Percentiles rank a stretch among this genome's conserved stretches.
These are phyloP conservation scores for Cyanidioschyzon merolae DNA, from an alignment of 23 red algal species.

Conservation along the genomic window DNA sequence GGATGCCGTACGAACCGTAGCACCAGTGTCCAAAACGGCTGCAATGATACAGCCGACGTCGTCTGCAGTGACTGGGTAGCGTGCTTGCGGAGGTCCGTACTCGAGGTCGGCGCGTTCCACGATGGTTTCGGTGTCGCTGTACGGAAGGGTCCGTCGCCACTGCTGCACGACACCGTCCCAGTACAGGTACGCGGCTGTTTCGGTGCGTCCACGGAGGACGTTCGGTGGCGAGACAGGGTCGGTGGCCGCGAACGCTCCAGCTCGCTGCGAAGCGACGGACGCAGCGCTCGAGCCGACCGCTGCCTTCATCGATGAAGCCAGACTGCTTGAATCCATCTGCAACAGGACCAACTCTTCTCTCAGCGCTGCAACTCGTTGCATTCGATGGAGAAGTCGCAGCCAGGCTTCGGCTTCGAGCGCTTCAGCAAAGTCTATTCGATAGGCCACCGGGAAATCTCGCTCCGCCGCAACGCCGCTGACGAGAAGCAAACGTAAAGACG, in stretches of 20 bases:
- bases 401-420: conserved; percentile 2
- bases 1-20: neutral
- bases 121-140: neutral
- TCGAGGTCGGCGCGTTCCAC: neutral
- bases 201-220: neutral
- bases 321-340: neutral
- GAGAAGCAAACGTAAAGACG: neutral
- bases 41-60: conserved; percentile 7
- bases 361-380: conserved; percentile 5
- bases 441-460: neutral
- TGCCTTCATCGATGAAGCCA: neutral
- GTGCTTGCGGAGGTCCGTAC: neutral
- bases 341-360: conserved; percentile 3
- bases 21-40: neutral
- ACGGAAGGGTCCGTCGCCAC: neutral
- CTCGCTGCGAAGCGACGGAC: neutral
- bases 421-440: neutral
- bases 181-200: neutral
- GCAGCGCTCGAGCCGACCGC: neutral
- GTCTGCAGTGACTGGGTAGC: neutral
- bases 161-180: neutral
- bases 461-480: neutral
- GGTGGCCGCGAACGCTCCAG: neutral
- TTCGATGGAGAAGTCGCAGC: neutral
- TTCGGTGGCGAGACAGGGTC: neutral